Evolutionary conservation across 2,329 filamentous ascomycete genomes (phyloP).

Genomic region (Xylariaceae sp.): DNA sequence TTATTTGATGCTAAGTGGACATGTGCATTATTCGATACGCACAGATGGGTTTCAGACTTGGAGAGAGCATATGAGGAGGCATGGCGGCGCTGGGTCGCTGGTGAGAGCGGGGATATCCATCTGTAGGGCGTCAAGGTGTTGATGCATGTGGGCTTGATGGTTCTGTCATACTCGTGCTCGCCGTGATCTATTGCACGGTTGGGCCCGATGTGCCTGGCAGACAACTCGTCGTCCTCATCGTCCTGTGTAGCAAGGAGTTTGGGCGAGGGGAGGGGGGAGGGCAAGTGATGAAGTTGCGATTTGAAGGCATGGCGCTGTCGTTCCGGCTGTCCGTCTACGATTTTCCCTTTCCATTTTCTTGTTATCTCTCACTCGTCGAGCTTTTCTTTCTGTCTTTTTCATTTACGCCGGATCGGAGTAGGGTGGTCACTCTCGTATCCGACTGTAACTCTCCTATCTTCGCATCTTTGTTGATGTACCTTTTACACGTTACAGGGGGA

Average conservation of each 20-base stretch:
- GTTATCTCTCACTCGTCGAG: not conserved
- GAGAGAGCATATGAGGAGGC: constrained; percentile 84
- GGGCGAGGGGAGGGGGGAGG: not conserved
- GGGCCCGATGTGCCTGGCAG: not conserved
- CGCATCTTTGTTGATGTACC: constrained; percentile 5
- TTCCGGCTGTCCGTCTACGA: not conserved
- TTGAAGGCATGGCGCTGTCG: not conserved
- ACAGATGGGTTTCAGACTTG: constrained; percentile 82
- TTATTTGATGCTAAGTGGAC: constrained; percentile 80
- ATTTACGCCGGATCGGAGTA: constrained; percentile 2
- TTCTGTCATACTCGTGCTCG: not conserved
- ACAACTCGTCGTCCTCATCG: not conserved
- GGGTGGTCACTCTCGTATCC: constrained; percentile 5
- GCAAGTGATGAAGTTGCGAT: not conserved
- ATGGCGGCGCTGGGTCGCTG: constrained; percentile 81
- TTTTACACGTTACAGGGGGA: constrained; percentile 7
- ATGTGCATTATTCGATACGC: constrained; percentile 86
- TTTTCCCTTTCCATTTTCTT: not conserved
- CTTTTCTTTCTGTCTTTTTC: not conserved
- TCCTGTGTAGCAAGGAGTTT: constrained; percentile 1
- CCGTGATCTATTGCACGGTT: not conserved
- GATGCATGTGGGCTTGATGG: not conserved
- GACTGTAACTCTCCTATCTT: not conserved
- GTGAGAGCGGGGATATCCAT: constrained; percentile 90
- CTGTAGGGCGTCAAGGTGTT: constrained; percentile 38